Evolutionary conservation across 108 stramenopile genomes (phyloP), one percentile per base, ranked within the genome.

Genomic region (Skeletonema potamos): DNA sequence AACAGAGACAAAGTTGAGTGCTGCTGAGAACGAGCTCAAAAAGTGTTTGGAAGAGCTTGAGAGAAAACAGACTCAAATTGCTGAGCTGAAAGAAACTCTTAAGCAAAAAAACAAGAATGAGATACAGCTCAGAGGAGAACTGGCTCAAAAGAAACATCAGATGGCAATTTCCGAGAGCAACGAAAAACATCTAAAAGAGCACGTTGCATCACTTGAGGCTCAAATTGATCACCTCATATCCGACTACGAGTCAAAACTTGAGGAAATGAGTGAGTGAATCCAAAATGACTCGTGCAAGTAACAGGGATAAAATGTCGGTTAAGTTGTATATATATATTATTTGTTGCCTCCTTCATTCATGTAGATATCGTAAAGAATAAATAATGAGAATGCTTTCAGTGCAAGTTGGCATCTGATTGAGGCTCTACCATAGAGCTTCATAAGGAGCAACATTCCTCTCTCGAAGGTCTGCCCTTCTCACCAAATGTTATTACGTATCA

Each of bases 141-240:
- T 77, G 15, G 76, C 76, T 9, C 76, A 77, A 28, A 58, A 27
- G 29, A 69, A 65, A 56, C 68, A 69, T 33, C 27, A 67, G 62
- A 58, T 77, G 26, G 34, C 62, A 20, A 63, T 69, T 34, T 58
- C 36, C n/a, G 37, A 77, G 43, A 60, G 68, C 29, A 77, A 77
- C 51, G 76, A 77, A 70, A 77, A 77, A 32, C 57, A 69, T 55
- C 58, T 77, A 17, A 63, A 77, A 68, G 68, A 77, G 15, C 76
- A 70, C 37, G 64, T 77, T 10, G 12, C 62, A 22, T 77, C 76
- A 10, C 67, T 77, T 20, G 76, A 77, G 54, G 62, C 54, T 54
- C 76, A 77, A 58, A 77, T 77, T 9, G 62, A 70, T 36, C 7
- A 56, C 6, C 62, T 77, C 56, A 68, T 77, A 6, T 60, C 62